Evolutionary conservation across 1,139 yeast species (phyloP), one percentile per base, ranked within the genome.

Genomic region (Geotrichum restrictum): DNA sequence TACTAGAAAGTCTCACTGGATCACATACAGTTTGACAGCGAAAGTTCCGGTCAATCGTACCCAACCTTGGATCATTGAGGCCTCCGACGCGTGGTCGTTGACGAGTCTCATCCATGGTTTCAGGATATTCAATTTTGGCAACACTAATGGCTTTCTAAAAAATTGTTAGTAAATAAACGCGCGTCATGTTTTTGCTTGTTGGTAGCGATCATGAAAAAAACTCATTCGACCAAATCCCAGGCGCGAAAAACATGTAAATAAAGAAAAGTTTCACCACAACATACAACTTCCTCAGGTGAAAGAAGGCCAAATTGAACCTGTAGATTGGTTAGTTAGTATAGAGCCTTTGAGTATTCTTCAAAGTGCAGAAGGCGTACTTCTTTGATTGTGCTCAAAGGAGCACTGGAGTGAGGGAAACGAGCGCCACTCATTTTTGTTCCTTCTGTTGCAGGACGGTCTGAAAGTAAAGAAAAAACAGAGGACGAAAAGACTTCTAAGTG

Each of bases 51-150:
- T 94, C 99, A 62, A 93, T 93, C 10, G 98, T 88, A 51, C 99
- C 99, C 59, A 94, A 77, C 64, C 98, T 83, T 55, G 98, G 98
- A 68, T 94, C 98, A 68, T 91, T 91, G 60, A 94, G 77, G 57
- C 99, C 99, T 57, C 97, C 98, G 61, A 89, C 91, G 69, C 97
- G 83, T 46, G 98, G 98, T 60, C 88, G 84, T 67, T 86, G 87
- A 56, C 96, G 89, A 37, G 96, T 81, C 72, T 91, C 98, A 70
- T 94, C 98, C 95, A 93, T 93, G 21, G 97, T 93, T 72, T 94
- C 99, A 16, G 99, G 98, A 66, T 87, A 93, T 72, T 91, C 97
- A 65, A 93, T 88, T 69, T 93, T 91, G 47, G 97, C 98, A 57
- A 93, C 98, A 57, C 96, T 88, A 60, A 93, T 88, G 49, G 98